These are phyloP conservation scores for Rhododendron henanense DNA, from an alignment of 148 eudicot species.

Conservation along the genomic window DNA sequence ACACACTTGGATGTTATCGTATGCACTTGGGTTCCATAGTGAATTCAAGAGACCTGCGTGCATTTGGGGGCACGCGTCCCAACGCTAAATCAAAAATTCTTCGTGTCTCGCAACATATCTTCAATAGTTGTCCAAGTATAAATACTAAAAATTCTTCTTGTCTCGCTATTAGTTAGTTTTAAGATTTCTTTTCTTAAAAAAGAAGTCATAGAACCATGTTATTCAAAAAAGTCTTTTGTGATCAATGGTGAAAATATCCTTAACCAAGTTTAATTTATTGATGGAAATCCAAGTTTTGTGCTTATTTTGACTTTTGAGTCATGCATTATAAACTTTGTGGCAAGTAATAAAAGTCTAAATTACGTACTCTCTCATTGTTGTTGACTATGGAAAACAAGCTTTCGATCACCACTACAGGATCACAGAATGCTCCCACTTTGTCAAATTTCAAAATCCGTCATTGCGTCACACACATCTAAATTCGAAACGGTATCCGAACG, in stretches of 20 bases:
- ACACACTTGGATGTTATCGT: neutral
- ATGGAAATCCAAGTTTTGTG: too few species aligned
- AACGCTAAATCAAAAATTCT: too few species aligned
- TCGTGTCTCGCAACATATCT: too few species aligned
- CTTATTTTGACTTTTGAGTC: too few species aligned
- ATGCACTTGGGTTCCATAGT: neutral
- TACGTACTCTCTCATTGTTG: too few species aligned
- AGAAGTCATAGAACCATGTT: too few species aligned
- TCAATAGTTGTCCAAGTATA: too few species aligned
- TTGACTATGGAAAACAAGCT: neutral
- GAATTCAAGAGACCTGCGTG: neutral
- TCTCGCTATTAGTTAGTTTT: too few species aligned
- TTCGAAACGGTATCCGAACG: neutral
- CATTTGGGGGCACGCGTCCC: neutral
- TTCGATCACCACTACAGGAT: neutral
- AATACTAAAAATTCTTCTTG: too few species aligned
- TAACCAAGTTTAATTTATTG: neutral
- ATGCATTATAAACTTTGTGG: too few species aligned
- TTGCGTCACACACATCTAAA: neutral
- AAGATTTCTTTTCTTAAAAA: too few species aligned
- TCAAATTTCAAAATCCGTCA: neutral
- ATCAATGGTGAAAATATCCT: neutral
- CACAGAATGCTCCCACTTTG: neutral
- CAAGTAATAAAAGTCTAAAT: neutral
- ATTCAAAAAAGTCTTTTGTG: too few species aligned